A percentile compares a stretch with the other conserved stretches of the same genome.
Evolutionary conservation across 345 rosid species (phyloP).

Genomic region (Cardamine chenopodiifolia): DNA sequence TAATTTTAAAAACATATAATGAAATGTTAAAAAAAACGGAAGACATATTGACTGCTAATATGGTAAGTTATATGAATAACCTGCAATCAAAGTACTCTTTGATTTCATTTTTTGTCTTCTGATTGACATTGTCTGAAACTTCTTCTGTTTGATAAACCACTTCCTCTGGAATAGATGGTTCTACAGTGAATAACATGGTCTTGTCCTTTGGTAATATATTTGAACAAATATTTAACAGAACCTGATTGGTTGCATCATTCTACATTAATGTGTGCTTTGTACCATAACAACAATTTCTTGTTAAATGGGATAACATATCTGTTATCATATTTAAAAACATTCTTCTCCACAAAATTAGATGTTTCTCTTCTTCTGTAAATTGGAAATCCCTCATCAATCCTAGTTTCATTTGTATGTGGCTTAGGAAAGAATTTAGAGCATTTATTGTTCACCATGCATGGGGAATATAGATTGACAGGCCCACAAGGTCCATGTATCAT

Average conservation of each 20-base stretch:
- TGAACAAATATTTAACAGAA: not conserved
- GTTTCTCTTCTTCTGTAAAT: not conserved
- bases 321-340: not conserved
- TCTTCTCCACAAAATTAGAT: not conserved
- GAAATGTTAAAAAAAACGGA: no score
- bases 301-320: not conserved
- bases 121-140: no score
- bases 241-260: not conserved
- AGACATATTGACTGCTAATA: no score
- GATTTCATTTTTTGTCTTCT: not conserved
- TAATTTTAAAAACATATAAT: no score
- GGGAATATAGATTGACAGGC: not conserved
- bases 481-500: not conserved
- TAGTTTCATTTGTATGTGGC: no score
- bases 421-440: not conserved
- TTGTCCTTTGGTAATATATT: not conserved
- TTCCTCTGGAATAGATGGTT: no score
- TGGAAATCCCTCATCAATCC: not conserved
- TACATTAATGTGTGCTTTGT: not conserved
- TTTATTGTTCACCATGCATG: not conserved
- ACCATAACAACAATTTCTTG: not conserved
- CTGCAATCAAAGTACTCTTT: no score
- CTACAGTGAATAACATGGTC: no score
- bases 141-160: no score
- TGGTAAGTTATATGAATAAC: no score